These are phyloP conservation scores for Melanogaster broomeanus DNA, from an alignment of 768 basidiomycete genomes.

Conservation along the genomic window DNA sequence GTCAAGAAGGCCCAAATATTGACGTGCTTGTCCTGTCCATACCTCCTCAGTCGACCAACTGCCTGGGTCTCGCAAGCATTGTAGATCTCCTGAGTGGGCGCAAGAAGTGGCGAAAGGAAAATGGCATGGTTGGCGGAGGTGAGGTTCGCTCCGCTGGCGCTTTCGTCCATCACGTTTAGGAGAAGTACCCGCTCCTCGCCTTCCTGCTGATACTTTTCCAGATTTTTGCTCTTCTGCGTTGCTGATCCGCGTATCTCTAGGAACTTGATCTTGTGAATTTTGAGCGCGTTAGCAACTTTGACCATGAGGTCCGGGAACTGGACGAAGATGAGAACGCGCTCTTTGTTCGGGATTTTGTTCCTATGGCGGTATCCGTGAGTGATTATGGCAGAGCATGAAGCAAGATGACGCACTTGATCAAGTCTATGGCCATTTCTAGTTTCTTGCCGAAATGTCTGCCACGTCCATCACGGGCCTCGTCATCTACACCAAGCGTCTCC, in stretches of 20 bases:
- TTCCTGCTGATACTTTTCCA: constrained; percentile 85
- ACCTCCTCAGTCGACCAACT: constrained; percentile 80
- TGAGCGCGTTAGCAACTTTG: constrained; percentile 85
- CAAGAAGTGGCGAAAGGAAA: constrained; percentile 90
- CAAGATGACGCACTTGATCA: constrained; percentile 64
- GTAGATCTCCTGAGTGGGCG: constrained; percentile 81
- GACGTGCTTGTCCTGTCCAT: constrained; percentile 80
- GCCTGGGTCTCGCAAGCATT: constrained; percentile 83
- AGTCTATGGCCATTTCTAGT: constrained; percentile 70
- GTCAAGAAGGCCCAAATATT: constrained; percentile 83
- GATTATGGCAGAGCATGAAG: background rate
- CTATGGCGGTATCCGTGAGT: constrained; percentile 36
- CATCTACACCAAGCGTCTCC: constrained; percentile 78
- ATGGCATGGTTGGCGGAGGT: constrained; percentile 94
- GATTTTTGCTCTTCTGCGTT: constrained; percentile 73
- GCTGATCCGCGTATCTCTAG: constrained; percentile 83
- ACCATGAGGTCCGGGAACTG: constrained; percentile 93
- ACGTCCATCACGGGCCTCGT: constrained; percentile 66
- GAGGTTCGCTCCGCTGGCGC: constrained; percentile 90
- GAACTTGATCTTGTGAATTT: constrained; percentile 68
- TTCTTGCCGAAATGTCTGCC: constrained; percentile 84
- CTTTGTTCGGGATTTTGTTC: constrained; percentile 66
- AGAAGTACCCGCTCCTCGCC: constrained; percentile 79
- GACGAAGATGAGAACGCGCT: constrained; percentile 91
- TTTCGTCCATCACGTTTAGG: constrained; percentile 92